Percentiles rank a stretch among this genome's conserved stretches.
phyloP scores from a whole-genome alignment of 1,284 basidiomycete genomes.

The Pseudozyma tsukubaensis region DNA sequence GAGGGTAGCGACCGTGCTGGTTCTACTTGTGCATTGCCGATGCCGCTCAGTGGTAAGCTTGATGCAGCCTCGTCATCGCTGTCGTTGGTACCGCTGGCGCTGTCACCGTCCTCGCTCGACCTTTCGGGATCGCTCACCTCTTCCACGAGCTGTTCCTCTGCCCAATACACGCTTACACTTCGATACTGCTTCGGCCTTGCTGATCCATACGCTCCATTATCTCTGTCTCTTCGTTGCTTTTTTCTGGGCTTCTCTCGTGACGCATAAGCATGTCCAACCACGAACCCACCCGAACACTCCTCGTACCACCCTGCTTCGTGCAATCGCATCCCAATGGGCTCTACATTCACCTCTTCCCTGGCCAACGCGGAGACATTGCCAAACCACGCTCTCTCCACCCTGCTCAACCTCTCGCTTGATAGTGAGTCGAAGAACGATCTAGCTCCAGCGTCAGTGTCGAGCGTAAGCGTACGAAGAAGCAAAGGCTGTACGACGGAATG shows the following conservation, averaged over 20 bases:
- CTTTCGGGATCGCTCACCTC: conserved; percentile 37
- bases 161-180: conserved; percentile 47
- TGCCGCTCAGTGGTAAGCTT: background rate
- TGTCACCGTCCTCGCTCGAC: conserved; percentile 11
- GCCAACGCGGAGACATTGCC: conserved; percentile 25
- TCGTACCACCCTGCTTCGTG: conserved; percentile 43
- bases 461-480: conserved; percentile 33
- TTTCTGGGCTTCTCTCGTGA: conserved; percentile 4
- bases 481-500: conserved; percentile 24
- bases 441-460: conserved; percentile 9
- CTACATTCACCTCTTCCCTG: background rate
- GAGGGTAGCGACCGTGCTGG: conserved; percentile 3
- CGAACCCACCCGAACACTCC: conserved; percentile 39
- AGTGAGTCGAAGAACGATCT: conserved; percentile 6
- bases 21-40: background rate
- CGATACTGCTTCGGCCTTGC: conserved; percentile 20
- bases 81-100: background rate
- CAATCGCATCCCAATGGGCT: conserved; percentile 21
- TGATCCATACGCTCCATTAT: background rate
- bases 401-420: background rate
- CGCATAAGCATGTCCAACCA: conserved; percentile 46
- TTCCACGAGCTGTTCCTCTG: conserved; percentile 45
- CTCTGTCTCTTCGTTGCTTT: background rate
- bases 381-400: conserved; percentile 33
- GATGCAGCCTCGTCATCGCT: background rate